Evolutionary conservation across 1,139 yeast genomes (phyloP), one percentile per base, ranked within the genome.

Genomic region (Pichia sp.): DNA sequence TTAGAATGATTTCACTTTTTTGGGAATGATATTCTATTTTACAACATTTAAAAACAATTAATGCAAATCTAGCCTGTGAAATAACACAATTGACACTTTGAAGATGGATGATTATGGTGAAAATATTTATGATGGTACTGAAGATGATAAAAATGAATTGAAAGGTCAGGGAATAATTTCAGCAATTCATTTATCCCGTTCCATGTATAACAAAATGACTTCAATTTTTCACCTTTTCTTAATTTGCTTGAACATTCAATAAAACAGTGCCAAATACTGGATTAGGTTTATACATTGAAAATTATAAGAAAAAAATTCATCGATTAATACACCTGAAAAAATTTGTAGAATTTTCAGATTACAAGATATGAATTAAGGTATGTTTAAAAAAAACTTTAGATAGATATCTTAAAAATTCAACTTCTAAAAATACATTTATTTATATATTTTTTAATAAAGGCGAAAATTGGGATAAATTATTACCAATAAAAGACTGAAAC

Each of bases 261-360:
- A 77, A 80, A 35, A 71, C 82, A 0, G 61, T 75, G 46, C 83
- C 85, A 3, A 70, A 69, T 47, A 78, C 87, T 0, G 89, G 87
- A 0, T 66, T 82, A 31, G 90, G 89, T 0, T 71, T 83, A 40
- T 82, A 78, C 55, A 60, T 83, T 26, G 78, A 77, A 62, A 77
- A 81, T 54, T 69, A 80, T 51, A 34, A 45, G 35, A 30, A 26
- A 20, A 47, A 27, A 5, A 37, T 4, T 9, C 23, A 4, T 20
- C 30, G 10, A 4, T 52, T 57, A 41, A 41, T 10, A 30, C 38
- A 2, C 35, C 45, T 6, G 49, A 48, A 10, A 52, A 52, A 4
- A 35, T 50, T 4, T 61, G 59, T 43, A 62, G 62, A 35, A 48
- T 73, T 4, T 60, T 74, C 37, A 59, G 63, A 2, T 54, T 74